Conservation (phyloP, 768 basidiomycete genomes). For the Mycena indigotica region DNA sequence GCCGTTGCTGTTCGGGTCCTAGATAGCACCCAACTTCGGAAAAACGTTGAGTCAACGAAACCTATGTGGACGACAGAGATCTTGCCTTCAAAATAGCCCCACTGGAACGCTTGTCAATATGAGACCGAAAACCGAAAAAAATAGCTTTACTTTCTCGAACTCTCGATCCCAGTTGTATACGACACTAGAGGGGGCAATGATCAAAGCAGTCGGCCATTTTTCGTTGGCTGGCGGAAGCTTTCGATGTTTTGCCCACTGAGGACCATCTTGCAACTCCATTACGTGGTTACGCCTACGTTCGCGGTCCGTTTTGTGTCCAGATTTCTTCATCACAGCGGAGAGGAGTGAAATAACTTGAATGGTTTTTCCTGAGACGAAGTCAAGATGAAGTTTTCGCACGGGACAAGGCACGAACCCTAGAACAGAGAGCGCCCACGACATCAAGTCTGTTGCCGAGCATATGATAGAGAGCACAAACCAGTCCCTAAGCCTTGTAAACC, state of each 20-base stretch:
- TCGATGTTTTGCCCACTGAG: constrained; percentile 53
- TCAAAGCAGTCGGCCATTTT: constrained; percentile 85
- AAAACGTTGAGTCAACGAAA: too few species aligned
- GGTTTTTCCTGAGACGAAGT: constrained; percentile 85
- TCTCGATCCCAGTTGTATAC: constrained; percentile 90
- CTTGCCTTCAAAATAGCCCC: constrained; percentile 83
- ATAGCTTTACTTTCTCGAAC: constrained; percentile 65
- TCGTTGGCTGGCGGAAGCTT: constrained; percentile 66
- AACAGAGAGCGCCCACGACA: too few species aligned
- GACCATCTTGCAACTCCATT: constrained; percentile 62
- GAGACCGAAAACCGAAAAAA: not conserved
- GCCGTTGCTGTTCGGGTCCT: constrained; percentile 59
- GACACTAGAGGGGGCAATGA: constrained; percentile 85
- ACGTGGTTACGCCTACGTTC: constrained; percentile 68
- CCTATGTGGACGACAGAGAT: not conserved
- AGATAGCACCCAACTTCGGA: constrained; percentile 67
- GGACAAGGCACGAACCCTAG: too few species aligned
- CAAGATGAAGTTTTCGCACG: too few species aligned
- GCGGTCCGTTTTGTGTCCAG: constrained; percentile 64
- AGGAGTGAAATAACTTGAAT: constrained; percentile 91
- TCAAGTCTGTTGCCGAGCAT: too few species aligned
- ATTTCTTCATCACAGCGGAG: constrained; percentile 89
- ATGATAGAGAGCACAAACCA: too few species aligned
- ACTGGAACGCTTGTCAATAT: constrained; percentile 47
- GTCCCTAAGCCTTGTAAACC: too few species aligned